A percentile compares a stretch with the other conserved stretches of the same genome.
These are phyloP conservation scores for Chaetomium strumarium DNA, from an alignment of 2,329 filamentous ascomycete species.

Conservation along the genomic window DNA sequence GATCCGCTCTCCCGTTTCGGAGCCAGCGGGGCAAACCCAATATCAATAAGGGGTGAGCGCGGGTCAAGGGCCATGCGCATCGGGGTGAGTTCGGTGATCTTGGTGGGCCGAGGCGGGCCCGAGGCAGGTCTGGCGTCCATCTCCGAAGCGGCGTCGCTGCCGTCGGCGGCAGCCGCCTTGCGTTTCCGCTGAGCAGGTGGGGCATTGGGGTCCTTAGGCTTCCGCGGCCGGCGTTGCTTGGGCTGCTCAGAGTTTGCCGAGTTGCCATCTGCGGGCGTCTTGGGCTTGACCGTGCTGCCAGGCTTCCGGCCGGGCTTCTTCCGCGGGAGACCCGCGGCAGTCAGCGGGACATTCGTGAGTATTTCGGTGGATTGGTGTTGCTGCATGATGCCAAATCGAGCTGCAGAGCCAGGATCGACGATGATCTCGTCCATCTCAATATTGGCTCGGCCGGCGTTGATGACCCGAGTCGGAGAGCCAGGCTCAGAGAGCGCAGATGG, in stretches of 20 bases:
- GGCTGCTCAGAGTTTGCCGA: conserved; percentile 37
- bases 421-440: conserved; percentile 47
- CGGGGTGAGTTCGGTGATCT: conserved; percentile 37
- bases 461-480: conserved; percentile 38
- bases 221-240: conserved; percentile 49
- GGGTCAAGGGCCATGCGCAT: conserved; percentile 33
- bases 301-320: conserved; percentile 63
- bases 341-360: conserved; percentile 42
- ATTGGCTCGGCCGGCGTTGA: conserved; percentile 29
- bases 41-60: conserved; percentile 24
- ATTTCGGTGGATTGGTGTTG: conserved; percentile 29
- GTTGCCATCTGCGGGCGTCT: conserved; percentile 31
- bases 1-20: conserved; percentile 48
- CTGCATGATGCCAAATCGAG: conserved; percentile 31
- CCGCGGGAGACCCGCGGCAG: conserved; percentile 51
- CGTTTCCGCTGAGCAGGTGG: conserved; percentile 50
- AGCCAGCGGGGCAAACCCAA: conserved; percentile 38
- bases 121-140: conserved; percentile 32
- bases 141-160: conserved; percentile 31
- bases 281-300: conserved; percentile 41
- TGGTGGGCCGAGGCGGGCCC: conserved; percentile 34
- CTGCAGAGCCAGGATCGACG: conserved; percentile 36
- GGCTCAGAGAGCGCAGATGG: conserved; percentile 47
- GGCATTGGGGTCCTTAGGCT: conserved; percentile 55
- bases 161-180: conserved; percentile 40